Conservation (phyloP, 495 filamentous ascomycete genomes). For the Xylaria castorea region DNA sequence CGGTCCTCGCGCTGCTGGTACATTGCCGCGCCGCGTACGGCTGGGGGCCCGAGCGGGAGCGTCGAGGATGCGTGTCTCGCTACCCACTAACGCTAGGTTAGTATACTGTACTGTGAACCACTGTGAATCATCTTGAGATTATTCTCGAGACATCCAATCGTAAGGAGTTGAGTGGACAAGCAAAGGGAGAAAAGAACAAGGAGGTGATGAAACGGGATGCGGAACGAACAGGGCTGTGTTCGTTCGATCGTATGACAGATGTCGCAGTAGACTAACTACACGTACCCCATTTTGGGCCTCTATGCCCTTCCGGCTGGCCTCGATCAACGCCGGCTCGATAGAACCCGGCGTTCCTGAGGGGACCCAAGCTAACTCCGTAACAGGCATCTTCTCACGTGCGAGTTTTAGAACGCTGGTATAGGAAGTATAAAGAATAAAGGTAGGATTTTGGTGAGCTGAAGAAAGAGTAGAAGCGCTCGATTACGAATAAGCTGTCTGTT, state of each 20-base stretch:
- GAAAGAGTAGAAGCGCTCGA: not conserved
- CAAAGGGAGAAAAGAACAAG: not conserved
- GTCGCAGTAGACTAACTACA: not conserved
- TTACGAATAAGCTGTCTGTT: not conserved
- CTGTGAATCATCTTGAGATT: not conserved
- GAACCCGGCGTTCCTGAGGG: slow-evolving; percentile 14
- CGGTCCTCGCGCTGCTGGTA: slow-evolving; percentile 24
- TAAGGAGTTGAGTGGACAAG: not conserved
- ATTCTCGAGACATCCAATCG: no score
- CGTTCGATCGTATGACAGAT: not conserved
- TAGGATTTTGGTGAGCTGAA: not conserved
- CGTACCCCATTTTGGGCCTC: slow-evolving; percentile 14
- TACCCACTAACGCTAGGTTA: slow-evolving; percentile 12
- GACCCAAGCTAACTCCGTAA: slow-evolving; percentile 26
- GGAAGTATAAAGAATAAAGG: not conserved
- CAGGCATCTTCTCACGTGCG: slow-evolving; percentile 19
- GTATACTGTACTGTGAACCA: not conserved
- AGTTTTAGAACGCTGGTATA: no score
- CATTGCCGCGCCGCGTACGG: slow-evolving; percentile 24
- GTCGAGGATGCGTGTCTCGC: slow-evolving; percentile 22
- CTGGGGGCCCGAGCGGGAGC: slow-evolving; percentile 18
- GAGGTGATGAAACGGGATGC: not conserved
- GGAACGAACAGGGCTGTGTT: not conserved
- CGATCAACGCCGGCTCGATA: slow-evolving; percentile 2
- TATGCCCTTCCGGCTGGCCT: not conserved